Conservation (phyloP, 2,329 filamentous ascomycete genomes). For the Stagonosporopsis cucurbitacearum region DNA sequence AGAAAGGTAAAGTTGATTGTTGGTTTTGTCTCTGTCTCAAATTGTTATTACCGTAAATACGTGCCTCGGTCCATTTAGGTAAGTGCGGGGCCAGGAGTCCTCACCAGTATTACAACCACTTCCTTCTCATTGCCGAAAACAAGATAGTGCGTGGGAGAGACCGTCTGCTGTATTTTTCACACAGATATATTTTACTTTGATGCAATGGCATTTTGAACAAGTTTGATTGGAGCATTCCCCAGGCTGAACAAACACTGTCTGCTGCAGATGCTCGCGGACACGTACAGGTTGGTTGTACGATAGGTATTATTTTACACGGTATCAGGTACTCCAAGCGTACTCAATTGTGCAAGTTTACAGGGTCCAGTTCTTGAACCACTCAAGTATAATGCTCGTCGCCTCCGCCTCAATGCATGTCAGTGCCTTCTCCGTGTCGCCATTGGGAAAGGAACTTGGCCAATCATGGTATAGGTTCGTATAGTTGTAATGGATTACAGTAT, state of each 20-base stretch:
- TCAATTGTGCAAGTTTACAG: conserved; percentile 14
- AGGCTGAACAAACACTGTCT: too few relatives aligned
- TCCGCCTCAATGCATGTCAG: conserved; percentile 41
- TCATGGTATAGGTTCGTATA: conserved; percentile 50
- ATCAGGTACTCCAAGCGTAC: too few relatives aligned
- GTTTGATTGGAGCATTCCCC: too few relatives aligned
- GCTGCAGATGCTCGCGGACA: too few relatives aligned
- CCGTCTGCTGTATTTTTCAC: too few relatives aligned
- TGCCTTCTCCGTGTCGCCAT: conserved; percentile 33
- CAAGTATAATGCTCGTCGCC: conserved; percentile 41
- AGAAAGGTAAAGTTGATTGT: background rate
- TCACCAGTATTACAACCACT: background rate
- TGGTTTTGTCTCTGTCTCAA: too few relatives aligned
- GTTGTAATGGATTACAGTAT: conserved; percentile 49
- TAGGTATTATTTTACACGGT: too few relatives aligned
- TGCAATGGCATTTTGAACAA: too few relatives aligned
- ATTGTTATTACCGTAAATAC: background rate
- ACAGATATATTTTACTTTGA: too few relatives aligned
- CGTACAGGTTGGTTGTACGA: too few relatives aligned
- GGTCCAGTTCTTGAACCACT: conserved; percentile 40
- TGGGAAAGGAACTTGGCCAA: conserved; percentile 48
- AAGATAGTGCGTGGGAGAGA: too few relatives aligned
- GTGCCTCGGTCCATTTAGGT: conserved; percentile 11
- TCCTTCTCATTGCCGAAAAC: too few relatives aligned
- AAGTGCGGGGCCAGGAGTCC: conserved; percentile 7